Conservation (phyloP, 2,329 filamentous ascomycete genomes). For the Fusarium illudens region DNA sequence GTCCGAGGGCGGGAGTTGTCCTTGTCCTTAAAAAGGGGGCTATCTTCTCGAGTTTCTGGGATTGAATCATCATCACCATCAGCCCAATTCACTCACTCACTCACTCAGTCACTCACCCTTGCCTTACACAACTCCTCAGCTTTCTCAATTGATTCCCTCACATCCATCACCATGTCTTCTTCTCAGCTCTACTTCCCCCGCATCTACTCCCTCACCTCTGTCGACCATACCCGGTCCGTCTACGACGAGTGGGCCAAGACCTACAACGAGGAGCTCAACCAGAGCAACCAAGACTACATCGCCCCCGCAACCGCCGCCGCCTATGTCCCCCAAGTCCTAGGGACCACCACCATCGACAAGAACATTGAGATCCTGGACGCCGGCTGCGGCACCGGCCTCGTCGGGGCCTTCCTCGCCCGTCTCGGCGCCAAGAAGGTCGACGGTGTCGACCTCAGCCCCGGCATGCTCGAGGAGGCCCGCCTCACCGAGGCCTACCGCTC, state of each 20-base stretch:
- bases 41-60: constrained; percentile 16
- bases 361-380: constrained; percentile 57
- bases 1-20: no score
- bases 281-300: constrained; percentile 51
- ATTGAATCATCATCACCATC: constrained; percentile 10
- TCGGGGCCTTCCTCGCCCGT: constrained; percentile 56
- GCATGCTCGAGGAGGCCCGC: constrained; percentile 63
- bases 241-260: constrained; percentile 50
- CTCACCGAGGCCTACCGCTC: constrained; percentile 57
- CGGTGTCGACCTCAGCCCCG: constrained; percentile 60
- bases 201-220: constrained; percentile 41
- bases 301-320: constrained; percentile 51
- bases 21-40: constrained; percentile 22
- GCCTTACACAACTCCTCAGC: background rate
- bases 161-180: constrained; percentile 36
- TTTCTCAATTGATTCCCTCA: constrained; percentile 4
- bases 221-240: constrained; percentile 40
- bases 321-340: constrained; percentile 45
- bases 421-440: constrained; percentile 57
- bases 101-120: background rate
- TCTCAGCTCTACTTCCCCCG: constrained; percentile 40
- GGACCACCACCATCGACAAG: constrained; percentile 36
- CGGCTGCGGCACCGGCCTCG: constrained; percentile 65
- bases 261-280: constrained; percentile 48
- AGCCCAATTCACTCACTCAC: constrained; percentile 2